These are phyloP conservation scores for Priceomyces melissophilus DNA, from an alignment of 805 yeast genomes.

Conservation along the genomic window DNA sequence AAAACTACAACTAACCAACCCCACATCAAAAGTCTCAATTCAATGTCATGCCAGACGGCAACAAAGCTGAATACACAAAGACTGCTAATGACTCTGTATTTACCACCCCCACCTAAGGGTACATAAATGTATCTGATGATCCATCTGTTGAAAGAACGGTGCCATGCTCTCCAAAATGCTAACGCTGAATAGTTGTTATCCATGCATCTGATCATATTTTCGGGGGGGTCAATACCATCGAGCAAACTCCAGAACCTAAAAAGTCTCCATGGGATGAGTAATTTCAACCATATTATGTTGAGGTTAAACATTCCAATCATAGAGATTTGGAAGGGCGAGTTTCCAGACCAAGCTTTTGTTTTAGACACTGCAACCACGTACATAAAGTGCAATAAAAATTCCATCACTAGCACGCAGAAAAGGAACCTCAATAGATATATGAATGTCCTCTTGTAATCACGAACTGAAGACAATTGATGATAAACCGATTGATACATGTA, in stretches of 20 bases:
- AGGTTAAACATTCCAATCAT: slow-evolving; percentile 92
- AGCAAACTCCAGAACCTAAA: slow-evolving; percentile 88
- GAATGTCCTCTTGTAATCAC: slow-evolving; percentile 44
- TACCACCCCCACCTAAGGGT: slow-evolving; percentile 82
- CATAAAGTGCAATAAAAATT: slow-evolving; percentile 77
- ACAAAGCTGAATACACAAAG: slow-evolving; percentile 90
- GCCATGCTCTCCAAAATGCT: slow-evolving; percentile 99
- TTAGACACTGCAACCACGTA: slow-evolving; percentile 93
- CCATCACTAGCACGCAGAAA: slow-evolving; percentile 84
- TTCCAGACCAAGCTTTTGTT: slow-evolving; percentile 84
- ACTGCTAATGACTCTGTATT: slow-evolving; percentile 67
- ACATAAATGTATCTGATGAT: slow-evolving; percentile 82
- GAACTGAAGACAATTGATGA: slow-evolving; percentile 55
- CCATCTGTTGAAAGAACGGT: slow-evolving; percentile 89
- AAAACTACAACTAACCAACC: slow-evolving; percentile 92
- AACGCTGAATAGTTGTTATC: slow-evolving; percentile 88
- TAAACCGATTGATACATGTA: slow-evolving; percentile 68
- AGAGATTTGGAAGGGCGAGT: slow-evolving; percentile 87
- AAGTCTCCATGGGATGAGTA: slow-evolving; percentile 93
- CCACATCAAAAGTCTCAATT: slow-evolving; percentile 83
- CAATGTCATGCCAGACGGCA: slow-evolving; percentile 98
- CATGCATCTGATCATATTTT: slow-evolving; percentile 95
- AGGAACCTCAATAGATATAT: slow-evolving; percentile 66
- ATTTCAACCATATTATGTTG: slow-evolving; percentile 88
- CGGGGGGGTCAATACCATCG: slow-evolving; percentile 97